phyloP scores from a whole-genome alignment of 2,329 filamentous ascomycete species.

The Tolypocladium sp. region DNA sequence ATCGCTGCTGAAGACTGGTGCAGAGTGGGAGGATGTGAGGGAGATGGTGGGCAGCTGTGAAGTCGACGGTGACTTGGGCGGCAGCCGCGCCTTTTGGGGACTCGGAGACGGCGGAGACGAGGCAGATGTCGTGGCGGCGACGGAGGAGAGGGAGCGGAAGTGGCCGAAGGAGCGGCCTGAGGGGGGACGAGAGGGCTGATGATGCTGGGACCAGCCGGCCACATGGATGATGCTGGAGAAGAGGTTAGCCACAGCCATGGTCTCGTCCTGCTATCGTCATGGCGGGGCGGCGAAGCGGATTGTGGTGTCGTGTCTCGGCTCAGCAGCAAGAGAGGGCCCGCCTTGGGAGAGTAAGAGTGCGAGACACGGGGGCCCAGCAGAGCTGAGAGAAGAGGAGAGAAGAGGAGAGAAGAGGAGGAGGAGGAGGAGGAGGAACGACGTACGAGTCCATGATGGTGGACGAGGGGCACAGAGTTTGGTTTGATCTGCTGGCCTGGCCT shows the following conservation, averaged over 20 bases:
- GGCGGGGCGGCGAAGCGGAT: conserved; percentile 6
- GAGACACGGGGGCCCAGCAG: not conserved
- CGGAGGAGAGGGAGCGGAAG: conserved; percentile 43
- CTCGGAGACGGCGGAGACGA: conserved; percentile 21
- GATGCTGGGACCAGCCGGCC: conserved; percentile 41
- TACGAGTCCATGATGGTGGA: conserved; percentile 19
- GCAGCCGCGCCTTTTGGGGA: conserved; percentile 20
- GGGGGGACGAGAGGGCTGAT: conserved; percentile 15
- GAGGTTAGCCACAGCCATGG: conserved; percentile 9
- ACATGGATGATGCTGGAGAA: conserved; percentile 41
- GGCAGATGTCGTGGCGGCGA: conserved; percentile 29
- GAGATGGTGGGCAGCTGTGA: conserved; percentile 29
- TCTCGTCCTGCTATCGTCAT: conserved; percentile 1
- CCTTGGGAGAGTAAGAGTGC: not conserved
- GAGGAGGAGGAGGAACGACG: conserved; percentile 9
- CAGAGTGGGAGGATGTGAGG: conserved; percentile 24
- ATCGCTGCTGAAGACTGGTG: conserved; percentile 38
- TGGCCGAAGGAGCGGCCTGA: conserved; percentile 33
- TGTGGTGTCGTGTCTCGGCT: conserved; percentile 2
- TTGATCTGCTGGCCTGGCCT: not conserved
- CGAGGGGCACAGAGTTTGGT: not conserved
- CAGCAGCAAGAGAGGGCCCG: not conserved
- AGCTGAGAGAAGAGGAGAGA: not conserved
- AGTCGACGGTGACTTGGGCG: conserved; percentile 26
- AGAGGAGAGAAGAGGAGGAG: not conserved